A percentile compares a stretch with the other conserved stretches of the same genome.
Conservation (phyloP, 305 asterid species). For the Solanum hybrid region DNA sequence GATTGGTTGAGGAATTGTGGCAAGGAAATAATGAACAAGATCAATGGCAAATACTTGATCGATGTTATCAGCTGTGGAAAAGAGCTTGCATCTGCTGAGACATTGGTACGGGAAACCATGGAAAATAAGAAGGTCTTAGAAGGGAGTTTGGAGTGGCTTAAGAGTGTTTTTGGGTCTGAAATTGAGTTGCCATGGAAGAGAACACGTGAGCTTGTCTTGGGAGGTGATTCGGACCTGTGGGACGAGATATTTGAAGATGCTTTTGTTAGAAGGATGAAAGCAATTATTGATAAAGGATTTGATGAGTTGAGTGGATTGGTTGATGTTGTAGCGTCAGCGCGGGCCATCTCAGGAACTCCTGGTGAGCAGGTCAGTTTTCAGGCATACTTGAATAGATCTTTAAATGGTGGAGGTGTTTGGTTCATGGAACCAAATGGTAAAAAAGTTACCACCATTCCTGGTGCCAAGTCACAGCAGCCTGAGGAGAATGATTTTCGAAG, state of each 20-base stretch:
- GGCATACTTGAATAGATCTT: constrained; percentile 46
- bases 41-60: constrained; percentile 67
- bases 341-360: constrained; percentile 38
- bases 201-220: constrained; percentile 87
- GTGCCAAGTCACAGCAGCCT: constrained; percentile 45
- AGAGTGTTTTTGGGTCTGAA: constrained; percentile 95
- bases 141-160: constrained; percentile 98
- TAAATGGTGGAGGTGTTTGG: constrained; percentile 84
- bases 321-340: constrained; percentile 62
- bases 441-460: constrained; percentile 33
- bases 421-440: constrained; percentile 62
- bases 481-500: constrained; percentile 62
- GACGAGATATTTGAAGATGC: constrained; percentile 93
- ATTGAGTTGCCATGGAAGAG: constrained; percentile 96
- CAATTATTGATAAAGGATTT: constrained; percentile 58
- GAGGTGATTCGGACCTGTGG: constrained; percentile 94
- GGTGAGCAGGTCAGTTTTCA: constrained; percentile 47
- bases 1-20: constrained; percentile 93
- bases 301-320: constrained; percentile 56
- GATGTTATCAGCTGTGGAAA: constrained; percentile 75
- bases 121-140: constrained; percentile 81
- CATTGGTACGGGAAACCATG: constrained; percentile 81
- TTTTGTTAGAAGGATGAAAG: constrained; percentile 87
- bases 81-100: constrained; percentile 88
- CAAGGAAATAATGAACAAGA: constrained; percentile 70